Evolutionary conservation across 768 basidiomycete species (phyloP).

Genomic region (Hortiboletus campestris): DNA sequence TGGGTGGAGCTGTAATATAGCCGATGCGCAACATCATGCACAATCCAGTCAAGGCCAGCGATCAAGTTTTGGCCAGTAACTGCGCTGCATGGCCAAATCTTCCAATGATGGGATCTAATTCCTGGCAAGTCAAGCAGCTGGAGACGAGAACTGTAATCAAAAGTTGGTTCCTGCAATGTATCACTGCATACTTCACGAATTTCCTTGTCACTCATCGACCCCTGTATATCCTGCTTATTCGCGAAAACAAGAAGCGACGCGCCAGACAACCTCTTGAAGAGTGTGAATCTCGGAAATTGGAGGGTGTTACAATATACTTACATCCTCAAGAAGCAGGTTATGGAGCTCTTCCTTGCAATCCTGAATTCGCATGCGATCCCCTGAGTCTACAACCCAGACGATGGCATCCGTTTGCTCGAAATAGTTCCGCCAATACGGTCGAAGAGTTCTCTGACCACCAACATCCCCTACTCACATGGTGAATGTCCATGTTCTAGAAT

Average conservation of each 20-base stretch:
- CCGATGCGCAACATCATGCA: conserved; percentile 81
- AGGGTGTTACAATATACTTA: conserved; percentile 39
- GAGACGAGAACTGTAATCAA: conserved; percentile 4
- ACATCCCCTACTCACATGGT: conserved; percentile 91
- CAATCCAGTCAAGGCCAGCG: conserved; percentile 88
- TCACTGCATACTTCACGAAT: conserved; percentile 70
- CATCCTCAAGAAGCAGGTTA: conserved; percentile 87
- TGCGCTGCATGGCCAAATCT: conserved; percentile 89
- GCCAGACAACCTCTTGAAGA: conserved; percentile 79
- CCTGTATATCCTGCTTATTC: conserved; percentile 95
- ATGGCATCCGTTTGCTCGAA: conserved; percentile 98
- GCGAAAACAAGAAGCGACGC: conserved; percentile 95
- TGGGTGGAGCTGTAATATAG: conserved; percentile 72
- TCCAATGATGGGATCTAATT: conserved; percentile 89
- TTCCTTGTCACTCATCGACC: conserved; percentile 78
- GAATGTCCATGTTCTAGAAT: conserved; percentile 60
- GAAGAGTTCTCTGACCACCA: conserved; percentile 91
- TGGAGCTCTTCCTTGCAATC: conserved; percentile 90
- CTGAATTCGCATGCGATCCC: conserved; percentile 83
- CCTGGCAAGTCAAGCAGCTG: conserved; percentile 79
- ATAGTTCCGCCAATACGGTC: conserved; percentile 99
- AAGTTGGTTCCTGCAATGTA: neutral
- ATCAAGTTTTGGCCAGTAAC: conserved; percentile 84
- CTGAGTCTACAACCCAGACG: conserved; percentile 98
- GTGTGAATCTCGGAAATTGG: conserved; percentile 19